Percentiles rank a stretch among this genome's conserved stretches.
phyloP scores from a whole-genome alignment of 176 grass and related monocot species.

The Aechmea fasciata region DNA sequence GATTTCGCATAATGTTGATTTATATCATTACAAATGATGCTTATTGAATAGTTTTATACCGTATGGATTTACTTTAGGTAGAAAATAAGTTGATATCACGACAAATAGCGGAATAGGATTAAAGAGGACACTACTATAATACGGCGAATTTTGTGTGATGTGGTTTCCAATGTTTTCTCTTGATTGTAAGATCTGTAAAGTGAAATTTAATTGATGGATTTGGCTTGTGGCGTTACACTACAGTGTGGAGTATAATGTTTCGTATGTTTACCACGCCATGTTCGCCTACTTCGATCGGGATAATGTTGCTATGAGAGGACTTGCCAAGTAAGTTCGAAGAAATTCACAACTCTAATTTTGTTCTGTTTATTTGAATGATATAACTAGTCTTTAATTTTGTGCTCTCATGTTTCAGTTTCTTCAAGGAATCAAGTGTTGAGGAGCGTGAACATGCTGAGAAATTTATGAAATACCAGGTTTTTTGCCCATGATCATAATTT shows the following conservation, averaged over 20 bases:
- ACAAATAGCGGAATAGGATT: no score
- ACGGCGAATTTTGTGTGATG: not conserved
- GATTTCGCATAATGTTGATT: no score
- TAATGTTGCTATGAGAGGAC: constrained; percentile 73
- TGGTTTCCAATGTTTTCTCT: not conserved
- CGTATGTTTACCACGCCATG: constrained; percentile 83
- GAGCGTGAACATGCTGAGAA: constrained; percentile 71
- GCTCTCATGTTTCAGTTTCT: constrained; percentile 36
- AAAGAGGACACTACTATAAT: no score
- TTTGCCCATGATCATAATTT: not conserved
- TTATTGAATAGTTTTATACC: no score
- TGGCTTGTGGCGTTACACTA: not conserved
- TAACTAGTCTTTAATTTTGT: not conserved
- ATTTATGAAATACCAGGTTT: constrained; percentile 82
- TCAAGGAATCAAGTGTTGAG: constrained; percentile 76
- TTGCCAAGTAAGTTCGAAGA: constrained; percentile 50
- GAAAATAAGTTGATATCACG: not conserved
- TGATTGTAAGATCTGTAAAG: not conserved
- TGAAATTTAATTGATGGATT: not conserved
- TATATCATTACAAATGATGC: no score
- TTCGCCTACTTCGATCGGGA: constrained; percentile 93
- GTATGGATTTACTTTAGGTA: no score
- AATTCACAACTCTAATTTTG: not conserved
- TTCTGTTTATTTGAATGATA: not conserved
- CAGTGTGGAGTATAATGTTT: constrained; percentile 89